Conservation (phyloP, 2,329 filamentous ascomycete species). For the Aspergillus sp. region DNA sequence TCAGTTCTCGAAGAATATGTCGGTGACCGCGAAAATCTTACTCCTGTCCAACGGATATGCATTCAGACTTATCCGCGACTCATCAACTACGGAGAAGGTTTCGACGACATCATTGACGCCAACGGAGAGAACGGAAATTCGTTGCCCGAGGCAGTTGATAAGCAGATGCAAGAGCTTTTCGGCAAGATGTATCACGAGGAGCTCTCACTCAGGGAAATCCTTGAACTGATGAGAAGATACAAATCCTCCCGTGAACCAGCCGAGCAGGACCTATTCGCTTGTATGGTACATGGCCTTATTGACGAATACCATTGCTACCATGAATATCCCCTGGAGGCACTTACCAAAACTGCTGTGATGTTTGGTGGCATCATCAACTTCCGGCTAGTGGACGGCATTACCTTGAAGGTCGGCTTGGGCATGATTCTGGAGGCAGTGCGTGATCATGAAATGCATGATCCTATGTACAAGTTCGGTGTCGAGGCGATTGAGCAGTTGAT, state of each 20-base stretch:
- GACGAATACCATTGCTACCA: constrained; percentile 96
- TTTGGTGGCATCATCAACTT: constrained; percentile 97
- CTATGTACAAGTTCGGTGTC: constrained; percentile 98
- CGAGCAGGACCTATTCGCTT: constrained; percentile 93
- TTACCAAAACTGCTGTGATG: constrained; percentile 92
- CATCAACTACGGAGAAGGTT: constrained; percentile 94
- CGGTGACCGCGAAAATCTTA: constrained; percentile 66
- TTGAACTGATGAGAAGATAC: constrained; percentile 80
- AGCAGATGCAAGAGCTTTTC: constrained; percentile 95
- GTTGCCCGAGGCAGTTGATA: constrained; percentile 75
- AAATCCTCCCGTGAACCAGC: constrained; percentile 81
- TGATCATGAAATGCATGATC: constrained; percentile 76
- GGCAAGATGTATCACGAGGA: constrained; percentile 97
- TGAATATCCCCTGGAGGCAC: constrained; percentile 91
- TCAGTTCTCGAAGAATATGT: constrained; percentile 73
- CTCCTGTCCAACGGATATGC: constrained; percentile 79
- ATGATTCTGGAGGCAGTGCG: constrained; percentile 98
- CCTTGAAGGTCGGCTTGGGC: constrained; percentile 87
- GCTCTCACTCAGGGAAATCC: constrained; percentile 79
- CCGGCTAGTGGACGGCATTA: constrained; percentile 84
- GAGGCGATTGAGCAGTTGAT: constrained; percentile 91
- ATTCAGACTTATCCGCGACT: constrained; percentile 90
- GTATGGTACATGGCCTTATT: constrained; percentile 97
- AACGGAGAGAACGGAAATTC: constrained; percentile 82
- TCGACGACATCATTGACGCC: constrained; percentile 84